Evolutionary conservation across 805 yeast genomes (phyloP).

Genomic region (Kregervanrija fluxuum): DNA sequence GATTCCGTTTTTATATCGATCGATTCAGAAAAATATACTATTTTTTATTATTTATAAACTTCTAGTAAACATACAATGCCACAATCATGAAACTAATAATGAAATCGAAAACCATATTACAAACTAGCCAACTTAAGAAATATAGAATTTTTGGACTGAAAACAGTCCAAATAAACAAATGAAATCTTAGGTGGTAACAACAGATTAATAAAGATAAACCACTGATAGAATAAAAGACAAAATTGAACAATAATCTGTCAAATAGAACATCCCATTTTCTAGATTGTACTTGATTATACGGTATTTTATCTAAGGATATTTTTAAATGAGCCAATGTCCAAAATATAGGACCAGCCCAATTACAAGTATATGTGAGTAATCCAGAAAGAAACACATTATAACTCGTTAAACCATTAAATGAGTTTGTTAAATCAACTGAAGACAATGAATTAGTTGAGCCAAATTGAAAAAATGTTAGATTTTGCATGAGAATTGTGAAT

Average conservation of each 20-base stretch:
- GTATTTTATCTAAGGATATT: slow-evolving; percentile 9
- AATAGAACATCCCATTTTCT: slow-evolving; percentile 30
- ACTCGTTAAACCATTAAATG: slow-evolving; percentile 78
- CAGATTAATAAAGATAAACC: slow-evolving; percentile 57
- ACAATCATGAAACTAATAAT: slow-evolving; percentile 17
- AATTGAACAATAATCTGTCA: slow-evolving; percentile 29
- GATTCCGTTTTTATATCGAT: background rate
- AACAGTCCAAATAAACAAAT: slow-evolving; percentile 95
- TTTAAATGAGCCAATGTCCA: slow-evolving; percentile 52
- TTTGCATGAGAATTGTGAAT: slow-evolving; percentile 52
- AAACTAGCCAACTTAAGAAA: slow-evolving; percentile 65
- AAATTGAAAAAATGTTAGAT: slow-evolving; percentile 73
- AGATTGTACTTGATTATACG: slow-evolving; percentile 5
- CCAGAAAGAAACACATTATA: slow-evolving; percentile 73
- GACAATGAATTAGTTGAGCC: slow-evolving; percentile 93
- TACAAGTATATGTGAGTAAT: slow-evolving; percentile 68
- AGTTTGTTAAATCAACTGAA: slow-evolving; percentile 82
- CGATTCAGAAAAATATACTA: background rate
- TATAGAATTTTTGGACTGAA: slow-evolving; percentile 89
- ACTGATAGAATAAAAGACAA: slow-evolving; percentile 52
- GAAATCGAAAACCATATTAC: slow-evolving; percentile 37
- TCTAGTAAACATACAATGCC: slow-evolving; percentile 12
- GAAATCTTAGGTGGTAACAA: slow-evolving; percentile 71
- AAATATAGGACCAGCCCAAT: slow-evolving; percentile 78
- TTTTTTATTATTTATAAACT: background rate